Conservation (phyloP, 2,329 filamentous ascomycete species). For the Paracoccidioides brasiliensis region DNA sequence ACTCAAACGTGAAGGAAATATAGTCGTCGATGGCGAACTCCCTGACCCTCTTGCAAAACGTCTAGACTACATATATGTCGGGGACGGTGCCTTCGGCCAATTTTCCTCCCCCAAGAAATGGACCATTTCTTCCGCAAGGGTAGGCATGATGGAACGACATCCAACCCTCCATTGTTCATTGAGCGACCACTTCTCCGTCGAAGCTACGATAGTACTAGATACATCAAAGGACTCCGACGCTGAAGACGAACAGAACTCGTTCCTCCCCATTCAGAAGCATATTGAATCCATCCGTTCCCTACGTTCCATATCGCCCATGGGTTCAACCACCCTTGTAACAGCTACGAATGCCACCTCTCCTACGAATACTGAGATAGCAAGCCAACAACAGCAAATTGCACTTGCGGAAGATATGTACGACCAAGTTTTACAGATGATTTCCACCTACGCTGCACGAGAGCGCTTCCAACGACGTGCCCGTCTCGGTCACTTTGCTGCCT, state of each 20-base stretch:
- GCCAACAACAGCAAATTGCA: neutral
- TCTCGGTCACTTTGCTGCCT: conserved; percentile 57
- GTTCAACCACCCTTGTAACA: neutral
- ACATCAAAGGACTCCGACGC: conserved; percentile 4
- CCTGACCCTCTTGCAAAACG: conserved; percentile 67
- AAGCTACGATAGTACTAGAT: conserved; percentile 55
- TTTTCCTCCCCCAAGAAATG: conserved; percentile 36
- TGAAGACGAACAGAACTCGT: conserved; percentile 9
- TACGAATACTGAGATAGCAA: neutral
- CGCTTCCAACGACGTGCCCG: conserved; percentile 58
- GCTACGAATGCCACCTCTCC: neutral
- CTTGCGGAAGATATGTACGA: conserved; percentile 43
- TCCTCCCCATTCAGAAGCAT: conserved; percentile 12
- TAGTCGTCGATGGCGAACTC: conserved; percentile 50
- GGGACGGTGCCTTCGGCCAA: conserved; percentile 34
- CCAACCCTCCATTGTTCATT: conserved; percentile 70
- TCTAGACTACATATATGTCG: conserved; percentile 88
- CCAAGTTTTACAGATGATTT: conserved; percentile 58
- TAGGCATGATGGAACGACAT: conserved; percentile 73
- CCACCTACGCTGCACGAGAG: conserved; percentile 58
- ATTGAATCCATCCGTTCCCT: conserved; percentile 2
- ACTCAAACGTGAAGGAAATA: conserved; percentile 51
- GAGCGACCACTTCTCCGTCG: conserved; percentile 89
- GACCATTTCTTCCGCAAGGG: conserved; percentile 55
- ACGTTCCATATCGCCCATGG: neutral